Evolutionary conservation across 768 basidiomycete genomes (phyloP), one percentile per base, ranked within the genome.

Genomic region (Vishniacozyma victoriae): DNA sequence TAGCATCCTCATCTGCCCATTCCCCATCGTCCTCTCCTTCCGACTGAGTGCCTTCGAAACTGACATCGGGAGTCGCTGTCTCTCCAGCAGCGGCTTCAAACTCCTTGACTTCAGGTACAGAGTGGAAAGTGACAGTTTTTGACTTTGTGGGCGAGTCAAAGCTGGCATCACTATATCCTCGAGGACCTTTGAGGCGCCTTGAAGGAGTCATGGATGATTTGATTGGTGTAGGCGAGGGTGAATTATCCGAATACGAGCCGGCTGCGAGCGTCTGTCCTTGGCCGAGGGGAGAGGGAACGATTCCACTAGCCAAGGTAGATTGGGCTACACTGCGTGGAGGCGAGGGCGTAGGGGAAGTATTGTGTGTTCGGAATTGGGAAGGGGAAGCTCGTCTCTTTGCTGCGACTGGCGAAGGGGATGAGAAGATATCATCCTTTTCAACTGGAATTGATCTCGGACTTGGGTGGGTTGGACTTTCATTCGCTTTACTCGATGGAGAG

Each of bases 61-160:
- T 57, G 20, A 60, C 59, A 49, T 66, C 63, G 22, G 52, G 46
- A 36, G 59, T 66, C 4, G 61, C 59, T n/a, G n/a, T n/a, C 35
- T 68, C 64, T 5, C 60, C 52, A 22, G 54, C 57, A 42, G 64
- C 57, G 5, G 42, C 46, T 36, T 71, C 67, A 42, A 69, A 71
- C 48, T 71, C 70, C 43, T 69, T 69, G 46, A 71, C 70, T 41
- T 71, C 64, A 6, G 70, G 67, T 1, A 69, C 60, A 23, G 46
- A 50, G 43, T 67, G 61, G 46, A 69, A 71, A 9, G 70, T 71
- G 23, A 71, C 70, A 1, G 67, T 69, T 44, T 71, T 71, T 11
- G 18, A 20, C 23, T 45, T 51, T 7, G 58, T 57, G 13, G 65
- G 65, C 1, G 59, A 55, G 19, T 67, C 65, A 25, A n/a, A n/a